Evolutionary conservation across 345 rosid genomes (phyloP).

Genomic region (Mangifera indica): DNA sequence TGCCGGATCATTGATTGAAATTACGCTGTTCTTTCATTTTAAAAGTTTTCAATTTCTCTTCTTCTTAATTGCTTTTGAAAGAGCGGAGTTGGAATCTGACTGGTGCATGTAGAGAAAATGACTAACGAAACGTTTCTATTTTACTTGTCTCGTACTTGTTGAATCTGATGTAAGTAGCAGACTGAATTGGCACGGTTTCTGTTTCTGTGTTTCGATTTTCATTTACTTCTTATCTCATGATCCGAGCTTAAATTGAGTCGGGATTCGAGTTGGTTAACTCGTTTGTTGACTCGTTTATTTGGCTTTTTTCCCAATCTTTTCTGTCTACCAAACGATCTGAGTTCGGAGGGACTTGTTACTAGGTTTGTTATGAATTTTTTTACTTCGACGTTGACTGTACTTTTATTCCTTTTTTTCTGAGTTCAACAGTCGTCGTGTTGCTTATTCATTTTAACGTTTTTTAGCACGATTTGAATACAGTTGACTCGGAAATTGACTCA

Average conservation of each 20-base stretch:
- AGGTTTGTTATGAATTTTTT: not conserved
- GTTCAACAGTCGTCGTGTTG: not conserved
- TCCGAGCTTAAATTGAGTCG: constrained; percentile 21
- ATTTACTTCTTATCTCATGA: not conserved
- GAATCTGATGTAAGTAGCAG: not conserved
- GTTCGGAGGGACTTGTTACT: not conserved
- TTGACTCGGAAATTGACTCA: not conserved
- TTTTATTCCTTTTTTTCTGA: not conserved
- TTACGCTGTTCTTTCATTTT: too few relatives aligned
- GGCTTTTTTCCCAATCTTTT: not conserved
- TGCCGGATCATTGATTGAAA: too few relatives aligned
- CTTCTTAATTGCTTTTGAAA: not conserved
- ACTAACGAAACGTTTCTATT: not conserved
- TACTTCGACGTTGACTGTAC: not conserved
- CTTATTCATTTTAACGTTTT: not conserved
- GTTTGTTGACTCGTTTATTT: not conserved
- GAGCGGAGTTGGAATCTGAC: constrained; percentile 16
- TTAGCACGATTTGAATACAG: not conserved
- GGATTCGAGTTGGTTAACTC: constrained; percentile 6
- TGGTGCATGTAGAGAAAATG: not conserved
- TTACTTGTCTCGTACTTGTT: not conserved
- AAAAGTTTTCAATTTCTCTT: constrained; percentile 16
- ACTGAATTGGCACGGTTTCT: constrained; percentile 4
- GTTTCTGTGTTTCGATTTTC: not conserved
- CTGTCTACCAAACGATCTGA: constrained; percentile 4